Conservation (phyloP, 805 yeast genomes). For the Clavispora asparagi region DNA sequence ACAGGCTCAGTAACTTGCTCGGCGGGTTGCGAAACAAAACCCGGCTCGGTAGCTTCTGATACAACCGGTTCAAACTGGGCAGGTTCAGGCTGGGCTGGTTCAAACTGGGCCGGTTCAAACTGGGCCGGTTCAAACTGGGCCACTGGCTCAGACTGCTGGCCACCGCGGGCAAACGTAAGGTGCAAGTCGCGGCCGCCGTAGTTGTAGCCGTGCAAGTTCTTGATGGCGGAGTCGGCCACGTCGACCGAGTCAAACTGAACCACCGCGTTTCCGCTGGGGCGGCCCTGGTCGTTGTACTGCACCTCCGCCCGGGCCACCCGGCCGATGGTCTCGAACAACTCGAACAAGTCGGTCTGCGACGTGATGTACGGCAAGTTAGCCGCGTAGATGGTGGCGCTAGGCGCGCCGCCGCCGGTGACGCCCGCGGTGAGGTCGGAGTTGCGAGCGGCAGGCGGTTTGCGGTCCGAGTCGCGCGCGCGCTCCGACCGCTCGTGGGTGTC, state of each 20-base stretch:
- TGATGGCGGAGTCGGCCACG: constrained; percentile 69
- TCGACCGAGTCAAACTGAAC: constrained; percentile 65
- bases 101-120: no score
- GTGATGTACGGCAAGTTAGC: constrained; percentile 86
- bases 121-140: no score
- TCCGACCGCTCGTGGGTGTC: constrained; percentile 12
- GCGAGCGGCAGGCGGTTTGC: constrained; percentile 16
- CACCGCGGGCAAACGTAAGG: constrained; percentile 55
- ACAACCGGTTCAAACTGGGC: no score
- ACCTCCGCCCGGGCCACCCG: constrained; percentile 72
- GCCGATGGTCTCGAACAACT: constrained; percentile 82
- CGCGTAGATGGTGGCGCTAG: constrained; percentile 50
- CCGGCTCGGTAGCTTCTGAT: no score
- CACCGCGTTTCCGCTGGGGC: constrained; percentile 81
- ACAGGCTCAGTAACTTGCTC: not conserved
- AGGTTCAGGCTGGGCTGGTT: no score
- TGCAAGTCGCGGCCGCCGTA: constrained; percentile 77
- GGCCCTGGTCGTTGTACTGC: constrained; percentile 51
- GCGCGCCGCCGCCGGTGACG: constrained; percentile 56
- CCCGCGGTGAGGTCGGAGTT: constrained; percentile 61
- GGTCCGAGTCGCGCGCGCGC: constrained; percentile 3
- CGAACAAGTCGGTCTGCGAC: constrained; percentile 76
- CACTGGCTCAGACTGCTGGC: not conserved
- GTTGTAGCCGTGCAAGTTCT: constrained; percentile 68
- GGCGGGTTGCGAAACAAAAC: no score